Percentiles rank a stretch among this genome's conserved stretches.
Conservation (phyloP, 2,329 filamentous ascomycete genomes). For the Fusarium domesticum region DNA sequence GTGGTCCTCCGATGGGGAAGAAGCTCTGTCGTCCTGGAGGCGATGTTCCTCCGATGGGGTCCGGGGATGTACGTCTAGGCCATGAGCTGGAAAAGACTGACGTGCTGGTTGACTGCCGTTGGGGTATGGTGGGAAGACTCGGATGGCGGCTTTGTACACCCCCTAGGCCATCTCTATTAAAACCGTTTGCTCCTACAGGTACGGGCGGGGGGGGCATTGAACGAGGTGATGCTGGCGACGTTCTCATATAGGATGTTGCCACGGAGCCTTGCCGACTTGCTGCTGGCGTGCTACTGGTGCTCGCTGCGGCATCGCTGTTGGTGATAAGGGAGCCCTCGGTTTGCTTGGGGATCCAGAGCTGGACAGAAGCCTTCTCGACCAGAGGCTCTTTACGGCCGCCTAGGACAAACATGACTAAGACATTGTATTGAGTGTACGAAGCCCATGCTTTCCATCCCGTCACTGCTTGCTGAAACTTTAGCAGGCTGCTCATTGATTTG, state of each 20-base stretch:
- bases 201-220: constrained; percentile 1
- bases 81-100: constrained; percentile 13
- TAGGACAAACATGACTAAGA: constrained; percentile 31
- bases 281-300: constrained; percentile 3
- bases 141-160: constrained; percentile 10
- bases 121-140: constrained; percentile 19
- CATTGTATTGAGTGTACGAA: constrained; percentile 28
- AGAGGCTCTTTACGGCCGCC: constrained; percentile 22
- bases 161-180: constrained; percentile 1
- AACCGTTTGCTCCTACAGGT: constrained; percentile 1
- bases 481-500: constrained; percentile 22
- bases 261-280: constrained; percentile 18
- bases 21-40: constrained; percentile 13
- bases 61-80: constrained; percentile 19
- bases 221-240: constrained; percentile 1
- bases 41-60: constrained; percentile 8
- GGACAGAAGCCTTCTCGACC: constrained; percentile 30
- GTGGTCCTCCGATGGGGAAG: constrained; percentile 7
- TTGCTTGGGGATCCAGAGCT: constrained; percentile 34
- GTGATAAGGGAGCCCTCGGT: constrained; percentile 29
- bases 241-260: constrained; percentile 6
- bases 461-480: constrained; percentile 35
- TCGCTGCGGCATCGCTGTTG: constrained; percentile 24
- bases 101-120: constrained; percentile 14
- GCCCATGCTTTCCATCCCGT: constrained; percentile 34